A percentile compares a stretch with the other conserved stretches of the same genome.
Evolutionary conservation across 148 eudicot species (phyloP).

Genomic region (Oxyria digyna): DNA sequence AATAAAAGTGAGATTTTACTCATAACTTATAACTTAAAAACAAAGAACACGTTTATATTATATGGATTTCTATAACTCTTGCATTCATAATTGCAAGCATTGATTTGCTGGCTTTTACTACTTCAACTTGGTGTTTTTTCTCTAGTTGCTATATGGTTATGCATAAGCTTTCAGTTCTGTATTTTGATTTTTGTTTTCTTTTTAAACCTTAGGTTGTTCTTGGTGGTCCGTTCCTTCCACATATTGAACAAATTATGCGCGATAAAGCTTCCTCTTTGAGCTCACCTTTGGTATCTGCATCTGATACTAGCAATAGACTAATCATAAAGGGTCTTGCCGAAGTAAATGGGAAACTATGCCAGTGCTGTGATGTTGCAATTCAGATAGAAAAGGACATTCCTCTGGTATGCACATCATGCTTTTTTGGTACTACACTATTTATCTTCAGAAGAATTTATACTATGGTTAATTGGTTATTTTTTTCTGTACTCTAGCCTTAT

Average conservation of each 20-base stretch:
- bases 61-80: not conserved
- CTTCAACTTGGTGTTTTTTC: not conserved
- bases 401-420: conserved; percentile 40
- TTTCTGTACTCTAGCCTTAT: not conserved
- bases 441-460: not conserved
- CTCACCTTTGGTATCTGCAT: conserved; percentile 64
- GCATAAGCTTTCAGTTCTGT: not conserved
- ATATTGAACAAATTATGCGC: conserved; percentile 68
- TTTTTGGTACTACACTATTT: not conserved
- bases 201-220: conserved; percentile 47
- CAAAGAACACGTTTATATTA: not conserved
- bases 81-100: not conserved
- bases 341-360: conserved; percentile 37
- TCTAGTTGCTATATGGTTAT: conserved; percentile 9
- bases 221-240: conserved; percentile 90
- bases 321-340: conserved; percentile 29
- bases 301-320: conserved; percentile 59
- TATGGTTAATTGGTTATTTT: not conserved
- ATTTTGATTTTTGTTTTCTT: not conserved
- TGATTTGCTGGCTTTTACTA: not conserved
- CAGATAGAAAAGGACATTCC: conserved; percentile 45
- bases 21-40: not conserved
- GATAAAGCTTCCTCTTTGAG: conserved; percentile 60
- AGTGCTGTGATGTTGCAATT: conserved; percentile 62
- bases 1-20: not conserved